phyloP scores from a whole-genome alignment of 306 rosid species.

The Quercus agrifolia region DNA sequence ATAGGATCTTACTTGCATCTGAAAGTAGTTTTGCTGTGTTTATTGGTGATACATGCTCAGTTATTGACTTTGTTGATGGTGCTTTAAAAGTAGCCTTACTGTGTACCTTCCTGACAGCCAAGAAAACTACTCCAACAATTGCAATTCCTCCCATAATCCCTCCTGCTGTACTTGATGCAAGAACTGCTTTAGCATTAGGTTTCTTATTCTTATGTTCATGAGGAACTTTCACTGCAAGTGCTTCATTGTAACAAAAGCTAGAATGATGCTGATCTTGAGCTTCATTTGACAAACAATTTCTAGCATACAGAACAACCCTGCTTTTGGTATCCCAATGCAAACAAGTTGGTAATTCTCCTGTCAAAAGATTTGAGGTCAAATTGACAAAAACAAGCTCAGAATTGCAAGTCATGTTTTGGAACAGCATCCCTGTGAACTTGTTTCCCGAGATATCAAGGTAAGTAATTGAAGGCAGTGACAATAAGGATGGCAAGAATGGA shows the following conservation, averaged over 20 bases:
- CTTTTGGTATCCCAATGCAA: constrained; percentile 32
- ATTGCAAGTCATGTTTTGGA: constrained; percentile 58
- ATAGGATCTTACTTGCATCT: constrained; percentile 74
- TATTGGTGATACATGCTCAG: constrained; percentile 50
- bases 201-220: constrained; percentile 31
- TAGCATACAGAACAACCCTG: constrained; percentile 35
- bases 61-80: constrained; percentile 40
- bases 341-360: constrained; percentile 73
- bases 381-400: constrained; percentile 63
- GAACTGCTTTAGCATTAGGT: constrained; percentile 29
- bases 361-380: constrained; percentile 76
- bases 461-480: constrained; percentile 66
- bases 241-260: constrained; percentile 68
- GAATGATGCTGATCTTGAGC: constrained; percentile 50
- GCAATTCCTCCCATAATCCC: constrained; percentile 45
- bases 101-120: constrained; percentile 37
- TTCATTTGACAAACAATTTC: constrained; percentile 63
- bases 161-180: constrained; percentile 53
- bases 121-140: constrained; percentile 54
- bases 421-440: constrained; percentile 73
- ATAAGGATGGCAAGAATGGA: constrained; percentile 54
- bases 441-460: constrained; percentile 75
- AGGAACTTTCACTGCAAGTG: constrained; percentile 75
- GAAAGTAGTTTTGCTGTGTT: constrained; percentile 84
- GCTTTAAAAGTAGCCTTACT: constrained; percentile 27